Conservation (phyloP, 192 early-diverging fungal species). For the Dissophora globulifera region DNA sequence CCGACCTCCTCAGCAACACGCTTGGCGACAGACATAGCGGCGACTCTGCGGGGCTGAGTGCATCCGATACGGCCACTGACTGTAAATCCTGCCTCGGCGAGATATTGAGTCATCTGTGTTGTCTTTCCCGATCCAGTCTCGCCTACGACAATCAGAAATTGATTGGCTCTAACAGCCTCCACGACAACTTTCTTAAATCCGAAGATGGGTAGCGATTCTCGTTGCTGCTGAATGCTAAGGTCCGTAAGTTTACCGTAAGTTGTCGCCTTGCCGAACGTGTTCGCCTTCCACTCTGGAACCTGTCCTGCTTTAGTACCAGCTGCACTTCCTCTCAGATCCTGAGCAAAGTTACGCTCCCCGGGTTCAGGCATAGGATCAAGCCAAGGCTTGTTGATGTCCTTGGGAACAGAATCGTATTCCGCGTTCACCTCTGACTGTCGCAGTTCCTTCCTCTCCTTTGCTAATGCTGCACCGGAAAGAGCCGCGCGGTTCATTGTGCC, state of each 20-base stretch:
- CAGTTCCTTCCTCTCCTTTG: constrained; percentile 93
- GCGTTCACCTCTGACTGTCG: constrained; percentile 83
- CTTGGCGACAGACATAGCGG: constrained; percentile 98
- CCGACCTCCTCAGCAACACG: constrained; percentile 98
- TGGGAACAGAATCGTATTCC: constrained; percentile 83
- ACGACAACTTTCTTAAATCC: constrained; percentile 82
- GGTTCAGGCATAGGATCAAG: constrained; percentile 93
- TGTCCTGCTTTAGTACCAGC: constrained; percentile 69
- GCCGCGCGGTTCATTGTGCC: constrained; percentile 97
- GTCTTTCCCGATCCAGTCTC: constrained; percentile 99
- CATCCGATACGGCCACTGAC: constrained; percentile 92
- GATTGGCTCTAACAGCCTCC: constrained; percentile 80
- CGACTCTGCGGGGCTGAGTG: constrained; percentile 98
- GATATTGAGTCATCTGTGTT: constrained; percentile 98
- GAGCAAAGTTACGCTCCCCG: constrained; percentile 91
- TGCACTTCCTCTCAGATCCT: constrained; percentile 86
- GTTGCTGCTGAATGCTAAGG: constrained; percentile 81
- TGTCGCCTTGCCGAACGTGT: constrained; percentile 84
- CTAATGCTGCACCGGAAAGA: constrained; percentile 88
- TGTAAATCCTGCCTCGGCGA: constrained; percentile 96
- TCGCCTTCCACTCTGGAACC: constrained; percentile 91
- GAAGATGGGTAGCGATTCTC: constrained; percentile 89
- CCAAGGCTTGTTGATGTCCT: constrained; percentile 90
- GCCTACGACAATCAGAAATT: constrained; percentile 89
- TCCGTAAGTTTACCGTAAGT: constrained; percentile 93